Evolutionary conservation across 495 filamentous ascomycete genomes (phyloP).

Genomic region (Hapsidospora chrysogenum): DNA sequence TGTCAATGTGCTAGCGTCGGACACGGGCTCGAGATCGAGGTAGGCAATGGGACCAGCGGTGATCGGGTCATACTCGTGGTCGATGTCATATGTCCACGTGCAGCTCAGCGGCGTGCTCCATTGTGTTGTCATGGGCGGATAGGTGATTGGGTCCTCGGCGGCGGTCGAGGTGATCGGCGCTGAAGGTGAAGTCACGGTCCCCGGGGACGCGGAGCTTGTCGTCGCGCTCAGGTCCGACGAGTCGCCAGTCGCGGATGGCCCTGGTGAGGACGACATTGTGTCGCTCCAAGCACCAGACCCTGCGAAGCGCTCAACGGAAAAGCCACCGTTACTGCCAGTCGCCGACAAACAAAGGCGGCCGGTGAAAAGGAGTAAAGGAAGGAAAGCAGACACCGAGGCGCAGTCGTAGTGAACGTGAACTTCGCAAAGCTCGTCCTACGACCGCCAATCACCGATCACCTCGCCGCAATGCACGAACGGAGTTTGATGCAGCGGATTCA

Average conservation of each 20-base stretch:
- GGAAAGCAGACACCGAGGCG: too few species aligned
- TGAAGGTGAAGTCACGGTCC: background rate
- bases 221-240: background rate
- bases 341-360: too few species aligned
- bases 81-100: conserved; percentile 1
- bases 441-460: too few species aligned
- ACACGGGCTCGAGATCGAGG: conserved; percentile 1
- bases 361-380: too few species aligned
- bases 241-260: background rate
- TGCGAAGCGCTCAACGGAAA: background rate
- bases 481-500: too few species aligned
- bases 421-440: too few species aligned
- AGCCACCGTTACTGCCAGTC: too few species aligned
- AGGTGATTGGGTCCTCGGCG: background rate
- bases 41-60: background rate
- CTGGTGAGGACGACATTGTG: background rate
- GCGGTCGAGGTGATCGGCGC: background rate
- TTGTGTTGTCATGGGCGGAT: conserved; percentile 1
- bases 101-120: conserved; percentile 1
- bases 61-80: background rate
- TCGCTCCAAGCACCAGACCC: background rate
- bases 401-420: too few species aligned
- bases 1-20: background rate
- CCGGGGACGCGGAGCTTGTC: background rate
- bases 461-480: too few species aligned